phyloP scores from a whole-genome alignment of 805 yeast genomes.

The Tetrapisispora pingtungensis region DNA sequence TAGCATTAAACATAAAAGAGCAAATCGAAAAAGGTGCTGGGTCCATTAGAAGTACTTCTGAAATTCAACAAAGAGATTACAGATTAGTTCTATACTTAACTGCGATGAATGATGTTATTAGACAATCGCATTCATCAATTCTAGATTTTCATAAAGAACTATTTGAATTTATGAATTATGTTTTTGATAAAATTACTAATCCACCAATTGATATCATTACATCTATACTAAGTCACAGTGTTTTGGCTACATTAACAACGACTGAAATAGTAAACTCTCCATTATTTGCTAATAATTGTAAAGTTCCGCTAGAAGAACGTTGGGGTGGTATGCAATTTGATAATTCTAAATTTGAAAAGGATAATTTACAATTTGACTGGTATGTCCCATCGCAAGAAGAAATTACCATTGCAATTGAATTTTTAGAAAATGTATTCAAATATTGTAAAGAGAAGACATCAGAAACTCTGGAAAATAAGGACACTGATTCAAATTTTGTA shows the following conservation, averaged over 20 bases:
- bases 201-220: constrained; percentile 51
- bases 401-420: constrained; percentile 47
- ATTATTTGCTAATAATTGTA: constrained; percentile 39
- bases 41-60: constrained; percentile 48
- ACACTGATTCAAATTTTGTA: constrained; percentile 10
- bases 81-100: constrained; percentile 59
- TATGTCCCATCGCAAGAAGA: constrained; percentile 51
- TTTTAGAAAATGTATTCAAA: constrained; percentile 41
- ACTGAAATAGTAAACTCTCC: constrained; percentile 48
- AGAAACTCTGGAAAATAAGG: constrained; percentile 15
- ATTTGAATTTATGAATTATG: constrained; percentile 25
- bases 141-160: constrained; percentile 38
- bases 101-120: constrained; percentile 55
- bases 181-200: constrained; percentile 26
- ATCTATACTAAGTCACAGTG: constrained; percentile 54
- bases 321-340: constrained; percentile 71
- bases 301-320: constrained; percentile 32
- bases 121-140: constrained; percentile 49
- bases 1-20: constrained; percentile 39
- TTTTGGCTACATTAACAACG: constrained; percentile 51
- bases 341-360: constrained; percentile 37
- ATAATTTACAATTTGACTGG: constrained; percentile 58
- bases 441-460: constrained; percentile 36
- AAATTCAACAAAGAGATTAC: constrained; percentile 63
- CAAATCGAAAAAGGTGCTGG: constrained; percentile 80